Evolutionary conservation across 73 alveolate species (phyloP), one percentile per base, ranked within the genome.

Genomic region (Durusdinium trenchii): DNA sequence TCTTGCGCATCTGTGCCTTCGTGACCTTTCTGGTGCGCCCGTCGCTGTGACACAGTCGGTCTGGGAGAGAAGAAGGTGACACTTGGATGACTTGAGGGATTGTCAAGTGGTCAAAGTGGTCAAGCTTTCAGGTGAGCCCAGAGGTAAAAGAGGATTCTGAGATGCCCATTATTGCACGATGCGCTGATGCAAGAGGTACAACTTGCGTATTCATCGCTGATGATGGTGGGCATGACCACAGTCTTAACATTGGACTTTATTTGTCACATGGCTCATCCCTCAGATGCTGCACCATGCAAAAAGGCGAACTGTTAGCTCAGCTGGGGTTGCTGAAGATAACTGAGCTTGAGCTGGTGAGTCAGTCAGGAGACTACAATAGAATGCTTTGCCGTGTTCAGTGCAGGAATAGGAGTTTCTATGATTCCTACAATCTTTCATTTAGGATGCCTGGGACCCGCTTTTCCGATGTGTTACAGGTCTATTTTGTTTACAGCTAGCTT

Each of bases 1-100:
- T 69, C 32, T 50, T 91, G 78, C 98, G 98, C 79, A 50, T 91
- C 60, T 52, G 69, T 0, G 84, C 98, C 57, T 91, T 69, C 89
- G 28, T 60, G 20, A 91, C 98, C 61, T 52, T 91, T 38, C 89
- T 91, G 18, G 98, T 91, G 98, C 90, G 62, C 73, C 36, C 45
- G 79, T 43, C 79, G 79, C 42, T 43, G 79, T 18, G 79, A 30
- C 79, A 30, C 79, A 64, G 79, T 43, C 79, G 79, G 42, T 32
- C 28, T 30, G 45, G 79, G 42, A 64, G 36, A 43, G 79, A 64
- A 38, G 79, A 64, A 64, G 79, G 20, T 43, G 79, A 10, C 79
- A 43, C 28, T 43, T 38, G 79, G n/a, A 43, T 43, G 45, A 64
- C n/a, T 64, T 43, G 43, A 64, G 79, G n/a, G 79, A 43, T 30